phyloP scores from a whole-genome alignment of 192 early-diverging fungal genomes.

The Rhizoclosmatium sp. region DNA sequence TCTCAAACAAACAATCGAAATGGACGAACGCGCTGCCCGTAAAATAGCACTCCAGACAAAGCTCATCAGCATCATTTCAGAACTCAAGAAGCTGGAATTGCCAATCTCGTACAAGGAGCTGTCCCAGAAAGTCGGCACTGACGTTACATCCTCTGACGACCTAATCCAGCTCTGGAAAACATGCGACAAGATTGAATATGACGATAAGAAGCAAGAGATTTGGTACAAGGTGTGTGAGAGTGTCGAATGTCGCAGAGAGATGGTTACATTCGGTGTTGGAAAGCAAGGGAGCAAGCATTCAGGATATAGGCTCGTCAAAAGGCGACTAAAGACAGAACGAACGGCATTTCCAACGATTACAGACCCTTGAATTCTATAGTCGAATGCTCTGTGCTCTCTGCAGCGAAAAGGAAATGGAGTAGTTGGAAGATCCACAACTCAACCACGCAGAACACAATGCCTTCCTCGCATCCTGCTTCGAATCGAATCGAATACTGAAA shows the following conservation, averaged over 20 bases:
- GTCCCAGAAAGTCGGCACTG: slow-evolving; percentile 12
- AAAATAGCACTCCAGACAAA: slow-evolving; percentile 23
- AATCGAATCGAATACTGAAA: too few species aligned
- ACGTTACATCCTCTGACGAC: slow-evolving; percentile 23
- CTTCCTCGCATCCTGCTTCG: too few species aligned
- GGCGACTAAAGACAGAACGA: too few species aligned
- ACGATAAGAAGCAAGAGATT: slow-evolving; percentile 21
- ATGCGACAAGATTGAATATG: slow-evolving; percentile 32
- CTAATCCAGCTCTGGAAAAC: slow-evolving; percentile 25
- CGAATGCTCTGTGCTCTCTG: too few species aligned
- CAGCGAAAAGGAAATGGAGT: too few species aligned
- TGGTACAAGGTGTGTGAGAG: slow-evolving; percentile 32
- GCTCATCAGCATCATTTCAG: slow-evolving; percentile 12
- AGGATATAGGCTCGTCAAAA: too few species aligned
- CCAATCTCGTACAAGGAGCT: slow-evolving; percentile 16
- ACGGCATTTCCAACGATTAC: too few species aligned
- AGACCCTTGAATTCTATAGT: too few species aligned
- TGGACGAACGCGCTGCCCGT: neutral
- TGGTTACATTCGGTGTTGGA: too few species aligned
- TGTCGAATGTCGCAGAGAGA: neutral
- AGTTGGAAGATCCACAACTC: too few species aligned
- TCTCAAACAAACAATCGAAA: neutral
- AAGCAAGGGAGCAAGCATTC: too few species aligned
- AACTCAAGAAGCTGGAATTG: slow-evolving; percentile 5
- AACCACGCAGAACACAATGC: too few species aligned